Base-by-base conservation (phyloP, 352 stramenopile species). In the Phytophthora pinifolia region DNA sequence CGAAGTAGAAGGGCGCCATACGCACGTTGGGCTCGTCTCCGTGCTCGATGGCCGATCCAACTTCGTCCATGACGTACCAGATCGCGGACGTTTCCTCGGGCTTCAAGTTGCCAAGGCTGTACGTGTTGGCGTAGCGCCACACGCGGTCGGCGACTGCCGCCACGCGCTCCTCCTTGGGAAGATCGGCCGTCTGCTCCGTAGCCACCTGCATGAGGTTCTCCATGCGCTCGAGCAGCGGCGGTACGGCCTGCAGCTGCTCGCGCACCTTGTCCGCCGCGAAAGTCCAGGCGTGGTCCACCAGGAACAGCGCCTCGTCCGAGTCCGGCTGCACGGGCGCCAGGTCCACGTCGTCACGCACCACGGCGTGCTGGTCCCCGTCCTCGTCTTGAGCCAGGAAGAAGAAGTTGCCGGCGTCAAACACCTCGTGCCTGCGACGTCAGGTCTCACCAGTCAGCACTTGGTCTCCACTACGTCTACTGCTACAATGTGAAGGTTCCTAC, bases 11-110 rank as follows among this genome's bases (percentile, higher is more conserved):
- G 8, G 73, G 70, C 9, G 68, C 73, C 73, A 83, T 83, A 20
- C 61, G 58, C 35, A 83, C 62, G 30, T 76, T 83, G 35, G 70
- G 67, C 7, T 57, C 60, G 31, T 78, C 50, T 9, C 45, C 45
- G 52, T 83, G 73, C 41, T 83, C 73, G 38, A 83, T 80, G 6
- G 67, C 73, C 18, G 67, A 79, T 32, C 73, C 73, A 33, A 83
- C 73, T 56, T 83, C 70, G 43, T 83, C 73, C 73, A 83, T 80
- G 38, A 83, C 60, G 54, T 83, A 83, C 70, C 73, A 83, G 42
- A 80, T 83, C 20, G 73, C 53, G 31, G 65, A 64, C 15, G 65
- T 51, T 13, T 78, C 65, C 53, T 78, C 73, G 5, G 64, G 70
- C 36, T 70, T 73, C 9, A 70, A 46, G 35, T 76, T 74, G 22